A percentile compares a stretch with the other conserved stretches of the same genome.
Evolutionary conservation across 2,329 filamentous ascomycete species (phyloP).

Genomic region (Chaetomium olivaceum): DNA sequence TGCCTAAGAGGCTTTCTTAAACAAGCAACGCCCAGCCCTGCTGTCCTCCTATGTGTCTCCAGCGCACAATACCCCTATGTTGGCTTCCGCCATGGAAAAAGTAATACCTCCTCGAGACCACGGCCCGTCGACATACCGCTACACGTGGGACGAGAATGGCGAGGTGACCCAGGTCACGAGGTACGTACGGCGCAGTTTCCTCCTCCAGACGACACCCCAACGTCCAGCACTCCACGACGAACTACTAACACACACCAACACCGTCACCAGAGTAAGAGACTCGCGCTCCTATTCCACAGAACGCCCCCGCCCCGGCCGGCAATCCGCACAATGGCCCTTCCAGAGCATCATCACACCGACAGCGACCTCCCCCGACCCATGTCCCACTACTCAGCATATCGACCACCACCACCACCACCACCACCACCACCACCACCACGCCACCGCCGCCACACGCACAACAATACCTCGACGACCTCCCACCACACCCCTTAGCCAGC

Average conservation of each 20-base stretch:
- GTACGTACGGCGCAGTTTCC: slow-evolving; percentile 23
- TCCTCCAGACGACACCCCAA: background rate
- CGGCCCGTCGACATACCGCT: slow-evolving; percentile 33
- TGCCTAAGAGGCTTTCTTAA: slow-evolving; percentile 13
- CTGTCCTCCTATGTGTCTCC: slow-evolving; percentile 3
- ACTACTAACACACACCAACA: background rate
- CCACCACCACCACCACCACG: background rate
- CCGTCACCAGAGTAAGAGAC: slow-evolving; percentile 21
- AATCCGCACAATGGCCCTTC: slow-evolving; percentile 41
- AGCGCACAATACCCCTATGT: background rate
- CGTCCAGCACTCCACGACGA: background rate
- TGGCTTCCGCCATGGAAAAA: slow-evolving; percentile 35
- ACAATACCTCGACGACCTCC: background rate
- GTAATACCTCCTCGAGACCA: slow-evolving; percentile 36
- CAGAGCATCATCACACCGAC: slow-evolving; percentile 37
- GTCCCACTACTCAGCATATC: slow-evolving; percentile 30
- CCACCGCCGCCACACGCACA: background rate
- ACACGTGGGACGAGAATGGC: slow-evolving; percentile 37
- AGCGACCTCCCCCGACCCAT: slow-evolving; percentile 28
- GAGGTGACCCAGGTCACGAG: slow-evolving; percentile 34
- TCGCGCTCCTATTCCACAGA: slow-evolving; percentile 9
- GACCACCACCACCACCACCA: slow-evolving; percentile 21
- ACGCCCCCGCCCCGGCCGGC: slow-evolving; percentile 21
- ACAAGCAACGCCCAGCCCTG: slow-evolving; percentile 3
- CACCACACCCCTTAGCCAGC: background rate